Evolutionary conservation across 495 filamentous ascomycete species (phyloP).

Genomic region (Xylaria nigripes): DNA sequence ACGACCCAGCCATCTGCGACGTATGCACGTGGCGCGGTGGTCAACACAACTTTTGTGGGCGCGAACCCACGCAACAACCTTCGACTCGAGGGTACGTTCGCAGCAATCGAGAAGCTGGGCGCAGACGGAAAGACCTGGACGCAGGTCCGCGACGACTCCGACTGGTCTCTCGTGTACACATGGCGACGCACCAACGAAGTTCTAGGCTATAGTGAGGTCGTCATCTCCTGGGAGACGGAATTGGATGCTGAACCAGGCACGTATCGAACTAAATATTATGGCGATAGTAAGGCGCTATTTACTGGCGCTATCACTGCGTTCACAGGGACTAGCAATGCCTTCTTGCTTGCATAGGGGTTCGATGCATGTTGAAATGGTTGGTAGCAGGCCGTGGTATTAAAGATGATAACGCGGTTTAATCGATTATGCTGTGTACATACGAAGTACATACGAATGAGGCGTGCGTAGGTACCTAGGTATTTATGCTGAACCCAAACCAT

Average conservation of each 20-base stretch:
- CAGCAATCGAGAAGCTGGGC: slow-evolving; percentile 62
- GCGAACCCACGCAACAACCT: slow-evolving; percentile 91
- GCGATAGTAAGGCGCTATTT: slow-evolving; percentile 62
- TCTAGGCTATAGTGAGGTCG: slow-evolving; percentile 71
- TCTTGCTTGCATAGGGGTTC: slow-evolving; percentile 40
- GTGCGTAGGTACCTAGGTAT: too few species aligned
- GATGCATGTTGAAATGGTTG: too few species aligned
- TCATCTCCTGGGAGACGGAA: slow-evolving; percentile 70
- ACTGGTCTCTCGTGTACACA: slow-evolving; percentile 73
- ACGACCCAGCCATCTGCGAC: slow-evolving; percentile 44
- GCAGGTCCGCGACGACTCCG: slow-evolving; percentile 59
- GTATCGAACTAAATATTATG: slow-evolving; percentile 80
- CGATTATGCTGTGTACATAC: too few species aligned
- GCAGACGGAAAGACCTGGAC: slow-evolving; percentile 50
- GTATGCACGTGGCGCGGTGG: slow-evolving; percentile 54
- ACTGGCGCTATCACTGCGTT: slow-evolving; percentile 61
- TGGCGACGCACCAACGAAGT: slow-evolving; percentile 71
- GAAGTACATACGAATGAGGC: too few species aligned
- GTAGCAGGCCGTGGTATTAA: too few species aligned
- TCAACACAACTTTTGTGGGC: slow-evolving; percentile 69
- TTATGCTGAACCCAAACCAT: too few species aligned
- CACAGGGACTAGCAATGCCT: slow-evolving; percentile 59
- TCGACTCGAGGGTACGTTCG: slow-evolving; percentile 69
- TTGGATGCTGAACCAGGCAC: slow-evolving; percentile 47
- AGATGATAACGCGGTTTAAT: too few species aligned